Percentiles rank a stretch among this genome's conserved stretches.
Conservation (phyloP, 2,329 filamentous ascomycete genomes). For the Fusarium devonianum region DNA sequence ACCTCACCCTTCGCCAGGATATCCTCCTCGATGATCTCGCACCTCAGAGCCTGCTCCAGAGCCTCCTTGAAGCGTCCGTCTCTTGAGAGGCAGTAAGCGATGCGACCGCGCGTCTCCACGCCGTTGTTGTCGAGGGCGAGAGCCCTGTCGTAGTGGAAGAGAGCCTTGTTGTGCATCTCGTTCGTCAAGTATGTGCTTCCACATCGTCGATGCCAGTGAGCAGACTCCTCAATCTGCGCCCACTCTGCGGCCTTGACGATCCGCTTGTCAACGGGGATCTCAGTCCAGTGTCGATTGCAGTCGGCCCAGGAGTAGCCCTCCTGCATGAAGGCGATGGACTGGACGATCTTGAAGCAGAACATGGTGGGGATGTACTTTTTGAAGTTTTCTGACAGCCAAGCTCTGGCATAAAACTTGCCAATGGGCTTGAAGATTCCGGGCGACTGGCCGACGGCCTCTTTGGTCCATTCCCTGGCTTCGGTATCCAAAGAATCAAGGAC, state of each 20-base stretch:
- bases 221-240: conserved; percentile 46
- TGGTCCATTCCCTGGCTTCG: conserved; percentile 45
- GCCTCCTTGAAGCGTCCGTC: conserved; percentile 49
- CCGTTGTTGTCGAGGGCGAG: conserved; percentile 49
- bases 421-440: conserved; percentile 49
- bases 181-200: conserved; percentile 51
- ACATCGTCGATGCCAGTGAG: conserved; percentile 50
- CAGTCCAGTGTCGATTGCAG: conserved; percentile 48
- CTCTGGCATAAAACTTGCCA: conserved; percentile 49
- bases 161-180: conserved; percentile 46
- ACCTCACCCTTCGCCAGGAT: conserved; percentile 40
- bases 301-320: conserved; percentile 49
- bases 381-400: conserved; percentile 48
- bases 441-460: conserved; percentile 34
- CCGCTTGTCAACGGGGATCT: conserved; percentile 45
- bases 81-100: conserved; percentile 50
- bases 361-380: conserved; percentile 49
- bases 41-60: conserved; percentile 47
- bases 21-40: conserved; percentile 47
- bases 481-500: conserved; percentile 42
- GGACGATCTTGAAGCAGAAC: conserved; percentile 54
- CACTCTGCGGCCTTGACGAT: conserved; percentile 48
- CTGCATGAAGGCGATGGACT: conserved; percentile 51
- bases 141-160: conserved; percentile 48
- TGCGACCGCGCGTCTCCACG: conserved; percentile 50